phyloP scores from a whole-genome alignment of 148 eudicot species.

The Polygonum aviculare region DNA sequence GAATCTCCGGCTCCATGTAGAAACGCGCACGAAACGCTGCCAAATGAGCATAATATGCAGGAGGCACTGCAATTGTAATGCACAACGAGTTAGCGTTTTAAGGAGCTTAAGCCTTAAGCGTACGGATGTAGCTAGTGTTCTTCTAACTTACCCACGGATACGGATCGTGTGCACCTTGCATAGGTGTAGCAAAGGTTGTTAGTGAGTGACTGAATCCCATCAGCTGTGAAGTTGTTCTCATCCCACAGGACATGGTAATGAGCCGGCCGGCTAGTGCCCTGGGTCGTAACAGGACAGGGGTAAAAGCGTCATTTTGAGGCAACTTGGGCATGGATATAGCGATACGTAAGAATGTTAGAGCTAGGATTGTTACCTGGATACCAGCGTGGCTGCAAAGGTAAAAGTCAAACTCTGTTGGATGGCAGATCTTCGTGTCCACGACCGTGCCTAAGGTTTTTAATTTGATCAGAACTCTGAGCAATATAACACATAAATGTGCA shows the following conservation, averaged over 20 bases:
- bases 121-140: no score
- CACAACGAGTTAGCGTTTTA: not conserved
- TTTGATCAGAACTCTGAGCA: not conserved
- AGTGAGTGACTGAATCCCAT: conserved; percentile 62
- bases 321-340: not conserved
- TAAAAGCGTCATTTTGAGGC: not conserved
- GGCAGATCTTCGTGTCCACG: conserved; percentile 72
- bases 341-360: not conserved
- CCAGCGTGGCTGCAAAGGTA: conserved; percentile 83
- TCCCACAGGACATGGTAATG: conserved; percentile 94
- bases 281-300: not conserved
- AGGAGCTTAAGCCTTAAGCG: no score
- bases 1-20: conserved; percentile 58
- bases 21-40: conserved; percentile 77
- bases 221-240: conserved; percentile 77
- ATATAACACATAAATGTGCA: not conserved
- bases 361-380: conserved; percentile 38
- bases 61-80: conserved; percentile 49
- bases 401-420: conserved; percentile 79
- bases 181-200: conserved; percentile 80
- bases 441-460: conserved; percentile 51
- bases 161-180: conserved; percentile 80
- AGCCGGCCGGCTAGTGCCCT: conserved; percentile 89
- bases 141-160: conserved; percentile 40
- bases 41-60: conserved; percentile 79